phyloP scores from a whole-genome alignment of 305 asterid species.

The Solanum hybrid region DNA sequence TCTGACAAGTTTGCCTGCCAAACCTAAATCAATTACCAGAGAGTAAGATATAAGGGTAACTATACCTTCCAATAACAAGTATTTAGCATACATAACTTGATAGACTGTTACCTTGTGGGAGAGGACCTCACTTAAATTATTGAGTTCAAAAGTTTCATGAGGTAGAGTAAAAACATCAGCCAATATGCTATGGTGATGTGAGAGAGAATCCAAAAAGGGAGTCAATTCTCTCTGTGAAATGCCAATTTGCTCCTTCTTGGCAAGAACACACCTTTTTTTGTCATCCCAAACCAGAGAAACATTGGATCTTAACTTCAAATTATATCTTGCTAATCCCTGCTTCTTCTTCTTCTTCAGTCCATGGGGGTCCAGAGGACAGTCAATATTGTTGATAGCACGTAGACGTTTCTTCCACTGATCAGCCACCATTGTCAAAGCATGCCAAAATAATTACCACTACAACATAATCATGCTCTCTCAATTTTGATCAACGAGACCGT shows the following conservation, averaged over 20 bases:
- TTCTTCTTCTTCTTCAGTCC: slow-evolving; percentile 56
- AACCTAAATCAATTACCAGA: slow-evolving; percentile 49
- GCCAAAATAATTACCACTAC: slow-evolving; percentile 18
- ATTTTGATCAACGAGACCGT: slow-evolving; percentile 5
- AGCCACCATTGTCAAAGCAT: slow-evolving; percentile 51
- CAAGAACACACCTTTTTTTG: slow-evolving; percentile 59
- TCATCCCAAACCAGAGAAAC: slow-evolving; percentile 83
- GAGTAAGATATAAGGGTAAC: slow-evolving; percentile 10
- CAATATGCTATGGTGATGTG: slow-evolving; percentile 35
- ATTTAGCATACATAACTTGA: slow-evolving; percentile 3
- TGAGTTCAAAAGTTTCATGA: slow-evolving; percentile 57
- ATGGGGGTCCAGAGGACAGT: slow-evolving; percentile 40
- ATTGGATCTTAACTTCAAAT: slow-evolving; percentile 42
- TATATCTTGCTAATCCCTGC: slow-evolving; percentile 26
- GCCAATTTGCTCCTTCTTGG: slow-evolving; percentile 86
- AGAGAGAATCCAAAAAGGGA: slow-evolving; percentile 41
- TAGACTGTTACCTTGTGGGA: slow-evolving; percentile 51
- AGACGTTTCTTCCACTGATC: slow-evolving; percentile 65
- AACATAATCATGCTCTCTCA: slow-evolving; percentile 20
- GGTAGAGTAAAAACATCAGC: slow-evolving; percentile 78
- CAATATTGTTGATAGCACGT: slow-evolving; percentile 37
- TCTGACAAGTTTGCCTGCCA: slow-evolving; percentile 72
- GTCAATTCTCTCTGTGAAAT: slow-evolving; percentile 53
- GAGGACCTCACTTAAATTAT: slow-evolving; percentile 51
- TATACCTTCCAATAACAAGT: neutral